phyloP scores from a whole-genome alignment of 2,329 filamentous ascomycete species.

The Pseudogymnoascus sp. region DNA sequence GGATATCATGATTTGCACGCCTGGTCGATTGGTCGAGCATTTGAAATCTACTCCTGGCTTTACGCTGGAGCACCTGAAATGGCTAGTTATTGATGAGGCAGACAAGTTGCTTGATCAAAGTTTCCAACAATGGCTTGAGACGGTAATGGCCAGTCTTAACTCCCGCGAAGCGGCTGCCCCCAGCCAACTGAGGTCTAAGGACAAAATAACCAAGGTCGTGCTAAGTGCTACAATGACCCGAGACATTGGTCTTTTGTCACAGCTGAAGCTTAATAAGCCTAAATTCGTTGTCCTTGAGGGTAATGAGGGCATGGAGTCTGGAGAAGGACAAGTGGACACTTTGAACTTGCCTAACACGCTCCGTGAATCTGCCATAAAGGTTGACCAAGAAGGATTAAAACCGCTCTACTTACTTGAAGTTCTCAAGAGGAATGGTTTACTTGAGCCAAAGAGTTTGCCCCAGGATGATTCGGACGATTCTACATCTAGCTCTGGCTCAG shows the following conservation, averaged over 20 bases:
- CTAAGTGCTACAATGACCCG: conserved; percentile 88
- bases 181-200: conserved; percentile 18
- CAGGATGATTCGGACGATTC: conserved; percentile 29
- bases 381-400: conserved; percentile 63
- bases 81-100: conserved; percentile 89
- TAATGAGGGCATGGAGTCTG: conserved; percentile 28
- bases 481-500: conserved; percentile 29
- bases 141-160: conserved; percentile 56
- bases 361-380: conserved; percentile 57
- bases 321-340: conserved; percentile 34
- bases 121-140: conserved; percentile 81
- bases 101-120: conserved; percentile 86
- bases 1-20: conserved; percentile 85
- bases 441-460: conserved; percentile 11
- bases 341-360: conserved; percentile 57
- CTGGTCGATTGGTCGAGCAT: conserved; percentile 86
- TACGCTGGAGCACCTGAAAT: conserved; percentile 66
- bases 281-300: conserved; percentile 68
- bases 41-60: conserved; percentile 78
- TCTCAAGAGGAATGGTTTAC: conserved; percentile 49
- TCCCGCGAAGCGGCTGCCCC: conserved; percentile 8
- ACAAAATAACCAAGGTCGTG: conserved; percentile 65
- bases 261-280: conserved; percentile 64
- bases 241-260: conserved; percentile 71
- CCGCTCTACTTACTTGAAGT: conserved; percentile 79